Evolutionary conservation across 306 rosid species (phyloP).

Genomic region (Castanea crenata): DNA sequence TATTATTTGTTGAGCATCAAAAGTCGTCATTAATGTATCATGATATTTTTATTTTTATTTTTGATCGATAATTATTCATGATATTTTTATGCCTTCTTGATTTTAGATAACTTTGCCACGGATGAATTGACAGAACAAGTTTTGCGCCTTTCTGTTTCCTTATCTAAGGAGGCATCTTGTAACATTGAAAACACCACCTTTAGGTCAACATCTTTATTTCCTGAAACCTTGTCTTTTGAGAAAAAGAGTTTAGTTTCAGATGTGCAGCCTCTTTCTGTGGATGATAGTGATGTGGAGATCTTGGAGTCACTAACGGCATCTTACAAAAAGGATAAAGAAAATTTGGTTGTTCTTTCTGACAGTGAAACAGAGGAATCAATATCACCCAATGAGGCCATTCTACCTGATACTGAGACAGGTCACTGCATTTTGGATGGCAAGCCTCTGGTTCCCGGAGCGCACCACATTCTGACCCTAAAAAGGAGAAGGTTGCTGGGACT

Average conservation of each 20-base stretch:
- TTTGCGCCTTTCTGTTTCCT: slow-evolving; percentile 58
- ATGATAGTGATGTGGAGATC: slow-evolving; percentile 36
- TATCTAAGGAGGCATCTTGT: slow-evolving; percentile 52
- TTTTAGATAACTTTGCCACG: slow-evolving; percentile 52
- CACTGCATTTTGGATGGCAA: slow-evolving; percentile 35
- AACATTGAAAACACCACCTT: slow-evolving; percentile 33
- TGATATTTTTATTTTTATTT: slow-evolving; percentile 16
- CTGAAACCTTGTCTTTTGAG: slow-evolving; percentile 36
- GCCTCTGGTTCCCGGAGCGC: slow-evolving; percentile 24
- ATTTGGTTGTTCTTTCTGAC: slow-evolving; percentile 72
- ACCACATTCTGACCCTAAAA: slow-evolving; percentile 30
- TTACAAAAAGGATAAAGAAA: slow-evolving; percentile 27
- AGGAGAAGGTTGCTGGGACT: slow-evolving; percentile 32
- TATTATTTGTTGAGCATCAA: not conserved
- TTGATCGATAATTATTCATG: not conserved
- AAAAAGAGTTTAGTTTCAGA: slow-evolving; percentile 36
- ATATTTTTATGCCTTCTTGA: slow-evolving; percentile 32
- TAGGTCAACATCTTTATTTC: slow-evolving; percentile 31
- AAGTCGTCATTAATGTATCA: slow-evolving; percentile 20
- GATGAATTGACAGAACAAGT: slow-evolving; percentile 73
- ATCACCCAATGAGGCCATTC: slow-evolving; percentile 27
- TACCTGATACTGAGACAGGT: slow-evolving; percentile 37
- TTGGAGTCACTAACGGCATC: slow-evolving; percentile 29
- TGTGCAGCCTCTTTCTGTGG: slow-evolving; percentile 34
- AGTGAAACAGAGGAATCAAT: slow-evolving; percentile 57